Percentiles rank a stretch among this genome's conserved stretches.
These are phyloP conservation scores for Bipolaris gigantea DNA, from an alignment of 2,329 filamentous ascomycete species.

Conservation along the genomic window DNA sequence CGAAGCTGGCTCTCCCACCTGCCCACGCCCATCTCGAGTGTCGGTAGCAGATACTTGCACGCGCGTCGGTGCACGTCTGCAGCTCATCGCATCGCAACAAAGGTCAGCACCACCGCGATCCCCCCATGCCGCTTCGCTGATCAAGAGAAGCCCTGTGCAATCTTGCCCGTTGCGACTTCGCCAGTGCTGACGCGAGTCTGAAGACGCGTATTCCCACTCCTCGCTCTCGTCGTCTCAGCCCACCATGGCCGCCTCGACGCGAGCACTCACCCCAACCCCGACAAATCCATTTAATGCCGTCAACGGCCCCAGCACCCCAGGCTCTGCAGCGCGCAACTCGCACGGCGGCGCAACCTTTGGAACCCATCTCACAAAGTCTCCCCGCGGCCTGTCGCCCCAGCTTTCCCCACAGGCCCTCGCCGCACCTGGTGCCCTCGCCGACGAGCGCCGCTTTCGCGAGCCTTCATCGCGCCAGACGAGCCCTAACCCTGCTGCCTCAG, in stretches of 20 bases:
- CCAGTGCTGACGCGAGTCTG: conserved; percentile 14
- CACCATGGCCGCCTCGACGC: conserved; percentile 50
- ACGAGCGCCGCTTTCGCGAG: conserved; percentile 50
- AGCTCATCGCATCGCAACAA: conserved; percentile 18
- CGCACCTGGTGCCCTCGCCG: conserved; percentile 53
- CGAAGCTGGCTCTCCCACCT: conserved; percentile 21
- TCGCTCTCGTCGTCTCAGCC: conserved; percentile 5
- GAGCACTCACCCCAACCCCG: conserved; percentile 49
- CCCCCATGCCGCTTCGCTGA: conserved; percentile 2
- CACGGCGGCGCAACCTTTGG: conserved; percentile 39
- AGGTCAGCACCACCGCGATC: conserved; percentile 19
- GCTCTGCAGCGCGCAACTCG: conserved; percentile 33
- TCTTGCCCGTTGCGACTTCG: not conserved
- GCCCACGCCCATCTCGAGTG: conserved; percentile 11
- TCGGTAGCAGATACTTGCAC: conserved; percentile 13
- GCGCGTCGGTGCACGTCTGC: conserved; percentile 11
- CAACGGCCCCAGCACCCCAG: conserved; percentile 47
- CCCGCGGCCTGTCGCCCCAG: conserved; percentile 46
- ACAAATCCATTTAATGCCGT: conserved; percentile 46
- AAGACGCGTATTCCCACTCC: conserved; percentile 5
- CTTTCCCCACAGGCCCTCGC: conserved; percentile 50
- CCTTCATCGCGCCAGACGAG: conserved; percentile 51
- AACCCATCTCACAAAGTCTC: conserved; percentile 48
- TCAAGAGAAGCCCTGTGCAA: not conserved
- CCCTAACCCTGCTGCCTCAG: conserved; percentile 51